phyloP scores from a whole-genome alignment of 495 filamentous ascomycete species.

The Elasticomyces elasticus region DNA sequence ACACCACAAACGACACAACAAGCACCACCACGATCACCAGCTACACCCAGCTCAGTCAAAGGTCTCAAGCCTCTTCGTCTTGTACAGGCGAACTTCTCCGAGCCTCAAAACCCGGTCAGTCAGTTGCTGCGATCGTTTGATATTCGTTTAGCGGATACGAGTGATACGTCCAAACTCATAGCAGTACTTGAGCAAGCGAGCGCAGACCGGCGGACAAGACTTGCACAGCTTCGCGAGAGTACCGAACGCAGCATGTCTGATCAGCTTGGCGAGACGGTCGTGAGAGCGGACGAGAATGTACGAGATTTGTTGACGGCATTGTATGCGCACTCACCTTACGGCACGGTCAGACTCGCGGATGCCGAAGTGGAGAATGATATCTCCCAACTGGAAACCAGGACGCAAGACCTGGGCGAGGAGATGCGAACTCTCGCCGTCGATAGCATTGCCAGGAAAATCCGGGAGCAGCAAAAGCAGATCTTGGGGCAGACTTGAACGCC shows the following conservation, averaged over 20 bases:
- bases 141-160: neutral
- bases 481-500: neutral
- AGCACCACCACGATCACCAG: neutral
- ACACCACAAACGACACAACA: neutral
- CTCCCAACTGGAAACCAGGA: slow-evolving; percentile 7
- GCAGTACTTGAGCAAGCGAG: neutral
- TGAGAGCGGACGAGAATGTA: slow-evolving; percentile 6
- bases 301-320: slow-evolving; percentile 4
- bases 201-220: neutral
- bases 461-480: slow-evolving; percentile 3
- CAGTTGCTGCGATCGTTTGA: slow-evolving; percentile 15
- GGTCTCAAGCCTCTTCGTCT: slow-evolving; percentile 22
- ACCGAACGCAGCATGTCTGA: slow-evolving; percentile 3
- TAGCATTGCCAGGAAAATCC: neutral
- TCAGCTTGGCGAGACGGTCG: slow-evolving; percentile 6
- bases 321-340: slow-evolving; percentile 8
- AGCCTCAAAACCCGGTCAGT: slow-evolving; percentile 12
- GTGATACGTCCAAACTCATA: neutral
- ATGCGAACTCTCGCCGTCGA: slow-evolving; percentile 16
- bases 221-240: neutral
- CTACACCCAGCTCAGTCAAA: slow-evolving; percentile 8
- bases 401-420: slow-evolving; percentile 6
- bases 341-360: slow-evolving; percentile 7
- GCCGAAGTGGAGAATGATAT: neutral
- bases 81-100: slow-evolving; percentile 14